These are phyloP conservation scores for Phytophthora sp. DNA, from an alignment of 352 stramenopile genomes.

Conservation along the genomic window DNA sequence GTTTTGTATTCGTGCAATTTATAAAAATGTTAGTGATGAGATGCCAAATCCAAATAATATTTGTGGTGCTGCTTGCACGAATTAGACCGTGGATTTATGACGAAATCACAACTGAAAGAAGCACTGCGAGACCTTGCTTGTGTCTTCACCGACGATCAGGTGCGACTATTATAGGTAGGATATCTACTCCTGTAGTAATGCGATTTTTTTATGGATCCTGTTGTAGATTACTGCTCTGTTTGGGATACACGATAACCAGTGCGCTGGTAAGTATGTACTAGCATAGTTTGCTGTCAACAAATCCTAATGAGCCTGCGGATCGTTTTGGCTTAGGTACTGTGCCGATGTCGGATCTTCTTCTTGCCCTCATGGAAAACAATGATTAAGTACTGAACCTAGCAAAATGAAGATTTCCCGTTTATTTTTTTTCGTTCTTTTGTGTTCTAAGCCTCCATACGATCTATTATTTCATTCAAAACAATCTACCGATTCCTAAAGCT, in stretches of 20 bases:
- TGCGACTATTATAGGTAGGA: conserved; percentile 8
- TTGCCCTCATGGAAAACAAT: conserved; percentile 24
- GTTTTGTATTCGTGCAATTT: conserved; percentile 6
- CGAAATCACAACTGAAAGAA: conserved; percentile 61
- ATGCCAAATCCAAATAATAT: neutral
- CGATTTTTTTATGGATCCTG: neutral
- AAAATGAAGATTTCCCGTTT: neutral
- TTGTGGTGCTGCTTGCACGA: neutral
- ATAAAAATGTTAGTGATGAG: neutral
- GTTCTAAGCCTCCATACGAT: too few species aligned
- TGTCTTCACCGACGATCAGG: conserved; percentile 70
- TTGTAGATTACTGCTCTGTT: conserved; percentile 55
- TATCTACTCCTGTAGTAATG: too few species aligned
- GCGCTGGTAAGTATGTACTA: conserved; percentile 34
- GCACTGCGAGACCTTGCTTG: conserved; percentile 52
- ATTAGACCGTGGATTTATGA: conserved; percentile 53
- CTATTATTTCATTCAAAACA: too few species aligned
- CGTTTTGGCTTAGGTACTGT: conserved; percentile 34
- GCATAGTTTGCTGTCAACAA: neutral
- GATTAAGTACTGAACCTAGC: neutral
- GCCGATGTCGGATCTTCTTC: conserved; percentile 46
- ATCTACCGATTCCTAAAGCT: too few species aligned
- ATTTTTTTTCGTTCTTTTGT: too few species aligned
- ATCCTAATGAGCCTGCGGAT: conserved; percentile 7
- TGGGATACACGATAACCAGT: conserved; percentile 46